These are phyloP conservation scores for Solanum chaucha DNA, from an alignment of 257 asterid genomes.

Conservation along the genomic window DNA sequence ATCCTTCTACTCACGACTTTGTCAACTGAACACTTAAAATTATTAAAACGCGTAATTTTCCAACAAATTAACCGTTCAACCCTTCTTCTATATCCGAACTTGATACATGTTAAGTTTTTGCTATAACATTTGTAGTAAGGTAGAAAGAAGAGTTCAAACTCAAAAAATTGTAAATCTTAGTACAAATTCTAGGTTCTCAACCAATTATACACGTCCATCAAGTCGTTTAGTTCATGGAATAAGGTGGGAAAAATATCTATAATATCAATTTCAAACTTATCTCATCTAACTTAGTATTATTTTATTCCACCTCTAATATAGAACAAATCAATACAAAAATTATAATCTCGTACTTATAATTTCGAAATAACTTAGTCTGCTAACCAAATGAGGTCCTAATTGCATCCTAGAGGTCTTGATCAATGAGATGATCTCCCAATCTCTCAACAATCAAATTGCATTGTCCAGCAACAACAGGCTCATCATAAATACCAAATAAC, in stretches of 20 bases:
- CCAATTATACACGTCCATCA: background rate
- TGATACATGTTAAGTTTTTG: background rate
- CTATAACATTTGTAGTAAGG: background rate
- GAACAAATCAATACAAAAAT: no score
- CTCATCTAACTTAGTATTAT: background rate
- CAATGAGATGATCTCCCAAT: background rate
- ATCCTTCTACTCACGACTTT: no score
- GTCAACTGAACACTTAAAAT: no score
- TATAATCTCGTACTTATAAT: background rate
- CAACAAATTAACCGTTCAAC: background rate
- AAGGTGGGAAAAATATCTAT: background rate
- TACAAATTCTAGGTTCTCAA: background rate
- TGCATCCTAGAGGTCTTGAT: background rate
- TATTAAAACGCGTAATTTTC: no score
- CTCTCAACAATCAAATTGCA: background rate
- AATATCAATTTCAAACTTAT: no score
- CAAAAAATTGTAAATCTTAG: background rate
- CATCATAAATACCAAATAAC: constrained; percentile 53
- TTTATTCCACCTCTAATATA: no score
- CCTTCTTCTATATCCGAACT: background rate
- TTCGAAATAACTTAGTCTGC: no score
- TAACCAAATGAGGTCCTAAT: background rate
- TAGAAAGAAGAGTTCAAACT: background rate
- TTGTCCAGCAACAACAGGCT: constrained; percentile 48
- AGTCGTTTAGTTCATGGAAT: background rate